phyloP scores from a whole-genome alignment of 176 grass and related monocot species.

The Metroxylon sagu region DNA sequence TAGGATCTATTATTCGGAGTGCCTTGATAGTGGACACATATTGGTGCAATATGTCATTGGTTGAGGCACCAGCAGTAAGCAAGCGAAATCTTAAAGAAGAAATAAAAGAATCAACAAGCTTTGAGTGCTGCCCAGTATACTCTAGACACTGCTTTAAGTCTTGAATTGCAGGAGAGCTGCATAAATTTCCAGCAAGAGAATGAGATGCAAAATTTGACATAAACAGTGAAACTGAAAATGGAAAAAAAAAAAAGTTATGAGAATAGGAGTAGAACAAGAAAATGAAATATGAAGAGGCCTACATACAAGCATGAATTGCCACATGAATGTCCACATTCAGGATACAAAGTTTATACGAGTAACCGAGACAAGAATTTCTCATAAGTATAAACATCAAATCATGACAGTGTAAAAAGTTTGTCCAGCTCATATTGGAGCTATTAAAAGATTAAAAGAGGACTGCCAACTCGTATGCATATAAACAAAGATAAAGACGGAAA shows the following conservation, averaged over 20 bases:
- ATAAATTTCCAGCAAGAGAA: slow-evolving; percentile 22
- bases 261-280: too few species aligned
- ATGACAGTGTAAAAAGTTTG: slow-evolving; percentile 1
- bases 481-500: neutral
- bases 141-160: slow-evolving; percentile 92
- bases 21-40: slow-evolving; percentile 97
- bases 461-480: neutral
- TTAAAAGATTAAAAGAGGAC: neutral
- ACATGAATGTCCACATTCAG: too few species aligned
- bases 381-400: too few species aligned
- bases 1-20: slow-evolving; percentile 76
- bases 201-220: slow-evolving; percentile 1
- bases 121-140: slow-evolving; percentile 89
- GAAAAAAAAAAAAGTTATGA: too few species aligned
- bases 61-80: slow-evolving; percentile 92
- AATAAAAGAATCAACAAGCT: slow-evolving; percentile 95
- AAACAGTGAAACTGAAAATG: too few species aligned
- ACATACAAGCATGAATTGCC: too few species aligned
- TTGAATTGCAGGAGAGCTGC: slow-evolving; percentile 88
- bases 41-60: slow-evolving; percentile 97
- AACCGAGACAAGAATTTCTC: too few species aligned
- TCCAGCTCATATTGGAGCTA: neutral
- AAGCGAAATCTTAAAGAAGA: slow-evolving; percentile 83
- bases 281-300: too few species aligned
- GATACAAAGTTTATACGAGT: too few species aligned